Percentiles rank a stretch among this genome's conserved stretches.
These are phyloP conservation scores for Boletus pseudopeckii DNA, from an alignment of 768 basidiomycete genomes.

Conservation along the genomic window DNA sequence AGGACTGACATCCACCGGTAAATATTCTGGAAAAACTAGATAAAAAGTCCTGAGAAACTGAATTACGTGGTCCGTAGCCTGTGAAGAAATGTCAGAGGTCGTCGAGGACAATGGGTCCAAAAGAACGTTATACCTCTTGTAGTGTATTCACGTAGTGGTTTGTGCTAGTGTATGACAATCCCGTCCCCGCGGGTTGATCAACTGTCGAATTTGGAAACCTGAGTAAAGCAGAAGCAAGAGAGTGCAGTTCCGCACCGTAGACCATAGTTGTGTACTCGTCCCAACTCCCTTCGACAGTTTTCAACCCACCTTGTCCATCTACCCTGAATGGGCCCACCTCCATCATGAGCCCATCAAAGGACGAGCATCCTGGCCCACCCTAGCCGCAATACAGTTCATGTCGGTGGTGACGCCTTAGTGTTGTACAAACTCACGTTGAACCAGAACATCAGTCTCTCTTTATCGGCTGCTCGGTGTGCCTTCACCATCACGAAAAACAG, in stretches of 20 bases:
- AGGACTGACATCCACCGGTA: constrained; percentile 69
- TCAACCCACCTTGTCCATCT: constrained; percentile 69
- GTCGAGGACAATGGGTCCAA: not conserved
- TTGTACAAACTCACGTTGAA: constrained; percentile 68
- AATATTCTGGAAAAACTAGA: constrained; percentile 85
- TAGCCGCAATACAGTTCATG: constrained; percentile 27
- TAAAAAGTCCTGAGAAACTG: constrained; percentile 89
- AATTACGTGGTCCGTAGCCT: constrained; percentile 78
- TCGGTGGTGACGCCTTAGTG: not conserved
- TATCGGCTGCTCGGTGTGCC: constrained; percentile 85
- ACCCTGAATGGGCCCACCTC: constrained; percentile 92
- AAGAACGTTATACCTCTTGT: constrained; percentile 47
- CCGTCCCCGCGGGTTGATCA: constrained; percentile 97
- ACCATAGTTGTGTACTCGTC: constrained; percentile 96
- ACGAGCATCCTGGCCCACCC: constrained; percentile 97
- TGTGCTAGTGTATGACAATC: constrained; percentile 86
- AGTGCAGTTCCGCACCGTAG: constrained; percentile 60
- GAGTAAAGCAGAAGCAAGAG: not conserved
- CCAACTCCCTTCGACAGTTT: constrained; percentile 85
- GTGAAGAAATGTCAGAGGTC: constrained; percentile 3
- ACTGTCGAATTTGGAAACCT: constrained; percentile 47
- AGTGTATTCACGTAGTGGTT: constrained; percentile 82
- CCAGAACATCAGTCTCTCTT: constrained; percentile 90
- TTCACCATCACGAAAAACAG: constrained; percentile 89
- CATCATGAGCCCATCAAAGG: constrained; percentile 97